phyloP scores from a whole-genome alignment of 2,329 filamentous ascomycete genomes.

The Fusarium brevicatenulatum region DNA sequence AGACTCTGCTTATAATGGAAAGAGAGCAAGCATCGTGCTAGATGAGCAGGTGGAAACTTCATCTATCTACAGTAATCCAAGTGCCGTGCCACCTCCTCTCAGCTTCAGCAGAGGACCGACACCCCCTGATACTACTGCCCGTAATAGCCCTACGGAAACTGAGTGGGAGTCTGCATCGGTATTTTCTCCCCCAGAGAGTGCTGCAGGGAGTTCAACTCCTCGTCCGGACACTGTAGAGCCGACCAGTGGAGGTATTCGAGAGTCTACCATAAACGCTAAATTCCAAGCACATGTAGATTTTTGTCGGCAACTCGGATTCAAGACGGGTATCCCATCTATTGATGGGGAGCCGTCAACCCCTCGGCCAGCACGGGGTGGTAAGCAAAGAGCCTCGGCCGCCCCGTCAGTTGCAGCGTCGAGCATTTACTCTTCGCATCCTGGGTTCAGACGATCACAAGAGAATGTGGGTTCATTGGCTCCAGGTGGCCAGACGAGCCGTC shows the following conservation, averaged over 20 bases:
- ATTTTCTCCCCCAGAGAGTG: slow-evolving; percentile 3
- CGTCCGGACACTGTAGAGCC: background rate
- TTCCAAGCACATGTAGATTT: slow-evolving; percentile 23
- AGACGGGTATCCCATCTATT: background rate
- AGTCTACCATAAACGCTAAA: slow-evolving; percentile 3
- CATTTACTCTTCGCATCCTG: slow-evolving; percentile 32
- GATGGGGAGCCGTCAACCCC: background rate
- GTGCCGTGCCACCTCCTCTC: slow-evolving; percentile 14
- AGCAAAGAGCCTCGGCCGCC: background rate
- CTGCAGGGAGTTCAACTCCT: background rate
- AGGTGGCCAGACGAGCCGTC: background rate
- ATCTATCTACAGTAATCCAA: slow-evolving; percentile 12
- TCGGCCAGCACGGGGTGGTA: background rate
- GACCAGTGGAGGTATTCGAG: background rate
- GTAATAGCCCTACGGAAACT: background rate
- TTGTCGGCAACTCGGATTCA: slow-evolving; percentile 9
- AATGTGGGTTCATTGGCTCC: background rate
- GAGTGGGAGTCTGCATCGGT: slow-evolving; percentile 25
- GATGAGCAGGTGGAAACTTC: background rate
- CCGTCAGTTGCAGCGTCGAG: slow-evolving; percentile 24
- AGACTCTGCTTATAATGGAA: slow-evolving; percentile 1
- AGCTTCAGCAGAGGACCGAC: background rate
- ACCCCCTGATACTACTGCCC: background rate
- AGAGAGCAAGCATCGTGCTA: background rate
- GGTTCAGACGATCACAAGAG: slow-evolving; percentile 24